Percentiles rank a stretch among this genome's conserved stretches.
phyloP scores from a whole-genome alignment of 495 filamentous ascomycete species.

The Tuber melanosporum region DNA sequence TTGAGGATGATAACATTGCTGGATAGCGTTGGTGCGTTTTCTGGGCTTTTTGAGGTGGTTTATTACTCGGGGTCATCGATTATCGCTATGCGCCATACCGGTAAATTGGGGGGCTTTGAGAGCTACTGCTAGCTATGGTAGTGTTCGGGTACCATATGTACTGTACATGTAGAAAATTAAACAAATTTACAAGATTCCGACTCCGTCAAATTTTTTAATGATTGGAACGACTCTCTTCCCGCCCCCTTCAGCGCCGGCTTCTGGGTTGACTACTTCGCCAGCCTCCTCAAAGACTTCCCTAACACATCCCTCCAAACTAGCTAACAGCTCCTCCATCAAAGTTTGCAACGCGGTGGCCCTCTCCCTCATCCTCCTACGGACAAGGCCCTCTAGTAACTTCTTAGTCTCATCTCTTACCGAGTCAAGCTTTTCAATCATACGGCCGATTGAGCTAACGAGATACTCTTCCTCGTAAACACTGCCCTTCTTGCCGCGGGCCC shows the following conservation, averaged over 20 bases:
- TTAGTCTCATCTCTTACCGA: conserved; percentile 59
- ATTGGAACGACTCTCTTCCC: conserved; percentile 19
- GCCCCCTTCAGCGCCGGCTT: conserved; percentile 12
- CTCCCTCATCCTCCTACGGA: conserved; percentile 79
- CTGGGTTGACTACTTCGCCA: conserved; percentile 10
- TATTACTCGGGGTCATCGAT: background rate
- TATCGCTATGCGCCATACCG: background rate
- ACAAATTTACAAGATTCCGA: conserved; percentile 23
- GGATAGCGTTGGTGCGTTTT: background rate
- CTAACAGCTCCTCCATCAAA: conserved; percentile 62
- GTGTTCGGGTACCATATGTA: background rate
- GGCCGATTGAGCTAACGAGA: conserved; percentile 74
- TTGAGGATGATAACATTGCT: background rate
- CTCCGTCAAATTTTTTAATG: conserved; percentile 29
- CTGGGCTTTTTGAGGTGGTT: background rate
- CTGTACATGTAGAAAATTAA: background rate
- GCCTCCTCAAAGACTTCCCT: conserved; percentile 28
- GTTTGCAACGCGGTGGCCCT: conserved; percentile 70
- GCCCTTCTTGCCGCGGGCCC: conserved; percentile 87
- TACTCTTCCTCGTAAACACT: conserved; percentile 98
- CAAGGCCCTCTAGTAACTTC: conserved; percentile 63
- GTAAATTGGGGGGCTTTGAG: background rate
- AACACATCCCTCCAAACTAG: conserved; percentile 50
- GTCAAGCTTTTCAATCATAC: conserved; percentile 80
- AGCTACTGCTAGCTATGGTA: background rate